Evolutionary conservation across 441 rosid species (phyloP), one percentile per base, ranked within the genome.

Genomic region (Adansonia madagascariensis): DNA sequence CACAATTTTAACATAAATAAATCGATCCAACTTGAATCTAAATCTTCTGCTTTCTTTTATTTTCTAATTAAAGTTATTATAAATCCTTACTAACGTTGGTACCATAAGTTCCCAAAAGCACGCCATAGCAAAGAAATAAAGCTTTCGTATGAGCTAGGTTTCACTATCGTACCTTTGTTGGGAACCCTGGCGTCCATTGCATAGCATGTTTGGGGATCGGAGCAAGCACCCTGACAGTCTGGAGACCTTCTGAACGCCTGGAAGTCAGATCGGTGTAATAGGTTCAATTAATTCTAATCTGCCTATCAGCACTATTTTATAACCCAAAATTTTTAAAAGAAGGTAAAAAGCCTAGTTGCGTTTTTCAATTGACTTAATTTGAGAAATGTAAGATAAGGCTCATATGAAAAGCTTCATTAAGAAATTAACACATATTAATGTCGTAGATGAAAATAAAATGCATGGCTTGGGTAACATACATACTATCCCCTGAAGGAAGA

Each of bases 181-280:
- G 99, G 89, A 89, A 96, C 76, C 99, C 99, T 12, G 83, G 82
- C 39, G 94, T 92, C 94, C 92, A 89, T 82, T 86, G 90, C 99
- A 94, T 91, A 56, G 91, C 97, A 74, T 84, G 83, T 80, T 94
- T 94, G 14, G 94, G 88, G 71, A 96, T 86, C 66, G 99, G 96
- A 84, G 97, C 94, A 80, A 96, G 99, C 79, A 89, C 98, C 81
- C 86, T 88, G 70, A 84, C 88, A 7, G 98, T 91, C 82, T 91
- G 89, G 12, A 96, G 94, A 65, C 96, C 97, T 87, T 94, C 86
- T 2, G 99, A 94, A 79, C 75, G 88, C 98, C 99, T 96, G 87
- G 41, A 83, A 41, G 67, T 77, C 71, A 59, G 61, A 78, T 35
- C 61, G 52, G 61, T 18, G 52, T 15, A 17, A 60, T 66, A 17